Percentiles rank a stretch among this genome's conserved stretches.
Conservation (phyloP, 331 rosid species). For the Rosa hybrid region DNA sequence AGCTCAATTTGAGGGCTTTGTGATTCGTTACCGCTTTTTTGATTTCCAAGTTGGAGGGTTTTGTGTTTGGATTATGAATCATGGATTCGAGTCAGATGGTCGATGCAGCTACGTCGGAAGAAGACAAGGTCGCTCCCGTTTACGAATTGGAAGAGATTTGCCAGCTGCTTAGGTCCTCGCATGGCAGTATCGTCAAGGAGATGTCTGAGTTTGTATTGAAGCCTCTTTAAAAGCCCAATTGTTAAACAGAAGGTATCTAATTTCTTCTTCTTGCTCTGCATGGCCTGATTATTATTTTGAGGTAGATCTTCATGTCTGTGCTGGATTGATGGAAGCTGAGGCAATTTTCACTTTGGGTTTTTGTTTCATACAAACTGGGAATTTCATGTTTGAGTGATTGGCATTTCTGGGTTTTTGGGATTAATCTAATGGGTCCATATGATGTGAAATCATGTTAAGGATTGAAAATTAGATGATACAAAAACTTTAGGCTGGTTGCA, state of each 20-base stretch:
- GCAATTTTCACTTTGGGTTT: too few relatives aligned
- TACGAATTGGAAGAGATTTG: slow-evolving; percentile 88
- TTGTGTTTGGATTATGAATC: neutral
- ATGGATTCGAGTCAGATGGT: slow-evolving; percentile 80
- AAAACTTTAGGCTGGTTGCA: neutral
- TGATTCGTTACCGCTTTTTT: too few relatives aligned
- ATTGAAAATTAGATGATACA: neutral
- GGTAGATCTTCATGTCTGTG: slow-evolving; percentile 33
- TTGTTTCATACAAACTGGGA: too few relatives aligned
- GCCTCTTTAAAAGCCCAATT: slow-evolving; percentile 83
- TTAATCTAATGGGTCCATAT: neutral
- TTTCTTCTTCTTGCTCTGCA: neutral
- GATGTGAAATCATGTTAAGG: neutral
- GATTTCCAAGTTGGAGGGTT: neutral
- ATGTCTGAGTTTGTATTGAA: slow-evolving; percentile 76
- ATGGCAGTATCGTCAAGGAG: slow-evolving; percentile 88
- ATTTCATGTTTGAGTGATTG: too few relatives aligned
- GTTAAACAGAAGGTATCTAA: slow-evolving; percentile 82
- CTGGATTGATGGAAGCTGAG: neutral
- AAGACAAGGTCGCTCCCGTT: slow-evolving; percentile 90
- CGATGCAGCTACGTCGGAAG: slow-evolving; percentile 89
- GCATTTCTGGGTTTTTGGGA: neutral
- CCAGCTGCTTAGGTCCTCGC: slow-evolving; percentile 83
- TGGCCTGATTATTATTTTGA: neutral
- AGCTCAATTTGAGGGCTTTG: slow-evolving; percentile 5